Conservation (phyloP, 2,329 filamentous ascomycete genomes). For the Ophiostoma perfectum region DNA sequence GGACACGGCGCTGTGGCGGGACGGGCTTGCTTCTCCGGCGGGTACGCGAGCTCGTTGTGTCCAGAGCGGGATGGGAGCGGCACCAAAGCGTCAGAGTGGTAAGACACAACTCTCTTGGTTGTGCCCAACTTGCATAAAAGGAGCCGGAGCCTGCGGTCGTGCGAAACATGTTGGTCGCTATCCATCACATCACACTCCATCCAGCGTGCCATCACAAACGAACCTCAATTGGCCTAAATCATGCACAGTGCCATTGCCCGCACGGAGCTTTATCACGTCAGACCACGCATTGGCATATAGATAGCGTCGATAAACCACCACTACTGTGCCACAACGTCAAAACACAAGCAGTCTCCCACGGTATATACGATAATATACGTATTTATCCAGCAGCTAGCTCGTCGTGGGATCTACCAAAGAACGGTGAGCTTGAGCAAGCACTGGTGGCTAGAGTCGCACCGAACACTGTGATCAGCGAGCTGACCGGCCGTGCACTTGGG, state of each 20-base stretch:
- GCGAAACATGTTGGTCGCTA: neutral
- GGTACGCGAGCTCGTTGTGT: neutral
- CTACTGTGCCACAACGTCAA: neutral
- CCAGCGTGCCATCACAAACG: neutral
- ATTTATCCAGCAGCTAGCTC: no score
- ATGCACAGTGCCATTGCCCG: neutral
- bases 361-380: no score
- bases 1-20: neutral
- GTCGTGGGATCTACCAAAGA: neutral
- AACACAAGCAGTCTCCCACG: no score
- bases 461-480: neutral
- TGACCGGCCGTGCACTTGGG: neutral
- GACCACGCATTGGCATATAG: neutral
- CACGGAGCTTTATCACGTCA: conserved; percentile 6
- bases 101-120: neutral
- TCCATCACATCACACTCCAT: neutral
- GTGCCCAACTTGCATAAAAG: neutral
- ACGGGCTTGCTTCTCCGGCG: neutral
- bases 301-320: conserved; percentile 28
- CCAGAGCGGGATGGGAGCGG: neutral
- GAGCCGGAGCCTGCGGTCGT: neutral
- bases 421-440: no score
- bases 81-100: neutral
- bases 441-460: neutral
- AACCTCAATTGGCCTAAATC: neutral